Conservation (phyloP, 2,329 filamentous ascomycete genomes). For the Colletotrichum godetiae region DNA sequence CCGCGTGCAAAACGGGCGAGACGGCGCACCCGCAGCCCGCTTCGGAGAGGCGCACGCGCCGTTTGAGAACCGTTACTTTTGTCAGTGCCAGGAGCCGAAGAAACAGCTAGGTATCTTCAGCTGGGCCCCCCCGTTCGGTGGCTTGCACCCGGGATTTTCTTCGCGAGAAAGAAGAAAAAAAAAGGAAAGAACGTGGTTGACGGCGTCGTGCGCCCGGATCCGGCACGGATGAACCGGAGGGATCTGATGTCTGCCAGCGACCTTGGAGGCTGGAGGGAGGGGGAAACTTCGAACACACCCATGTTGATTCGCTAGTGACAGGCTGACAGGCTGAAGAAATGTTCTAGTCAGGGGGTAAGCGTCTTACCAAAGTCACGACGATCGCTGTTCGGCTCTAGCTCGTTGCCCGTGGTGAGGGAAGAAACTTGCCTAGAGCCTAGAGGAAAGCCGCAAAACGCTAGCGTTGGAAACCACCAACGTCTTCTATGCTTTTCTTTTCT, state of each 20-base stretch:
- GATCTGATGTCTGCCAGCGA: not conserved
- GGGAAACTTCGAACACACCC: not conserved
- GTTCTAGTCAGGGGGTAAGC: conserved; percentile 10
- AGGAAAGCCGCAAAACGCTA: conserved; percentile 17
- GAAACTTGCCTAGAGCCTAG: not conserved
- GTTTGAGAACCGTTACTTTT: not conserved
- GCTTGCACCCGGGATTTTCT: conserved; percentile 3
- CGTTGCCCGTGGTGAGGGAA: not conserved
- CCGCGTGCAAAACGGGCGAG: too few species aligned
- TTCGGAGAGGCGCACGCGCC: not conserved
- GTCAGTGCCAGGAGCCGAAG: not conserved
- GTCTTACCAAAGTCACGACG: not conserved
- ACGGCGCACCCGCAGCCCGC: not conserved
- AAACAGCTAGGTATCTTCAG: not conserved
- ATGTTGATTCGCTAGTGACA: not conserved
- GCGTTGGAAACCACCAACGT: not conserved
- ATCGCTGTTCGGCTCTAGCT: conserved; percentile 12
- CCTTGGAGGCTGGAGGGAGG: too few species aligned
- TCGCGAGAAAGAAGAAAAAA: not conserved
- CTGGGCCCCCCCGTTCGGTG: not conserved
- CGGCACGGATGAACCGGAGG: conserved; percentile 15
- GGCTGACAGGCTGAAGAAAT: not conserved
- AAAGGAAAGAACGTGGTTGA: not conserved
- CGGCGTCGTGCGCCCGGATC: conserved; percentile 18
- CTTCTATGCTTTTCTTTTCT: not conserved